Conservation (phyloP, 225 moss, liverwort and hornwort genomes). For the Rhytidiadelphus loreus region DNA sequence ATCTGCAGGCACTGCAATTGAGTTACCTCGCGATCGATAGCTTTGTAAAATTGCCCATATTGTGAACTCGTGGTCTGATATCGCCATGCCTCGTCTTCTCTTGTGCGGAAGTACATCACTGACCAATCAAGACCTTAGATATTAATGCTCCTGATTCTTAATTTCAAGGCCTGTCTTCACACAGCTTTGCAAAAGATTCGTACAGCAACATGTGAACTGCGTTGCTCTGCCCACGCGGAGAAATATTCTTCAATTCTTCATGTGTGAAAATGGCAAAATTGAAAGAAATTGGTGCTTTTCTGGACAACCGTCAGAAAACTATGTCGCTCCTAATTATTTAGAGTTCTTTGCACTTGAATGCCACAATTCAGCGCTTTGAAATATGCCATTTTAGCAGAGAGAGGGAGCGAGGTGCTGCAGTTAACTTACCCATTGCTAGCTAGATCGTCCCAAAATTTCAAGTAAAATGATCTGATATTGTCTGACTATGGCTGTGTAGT, state of each 20-base stretch:
- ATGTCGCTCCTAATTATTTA: no score
- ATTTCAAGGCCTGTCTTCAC: neutral
- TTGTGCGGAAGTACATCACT: slow-evolving; percentile 42
- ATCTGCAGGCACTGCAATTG: neutral
- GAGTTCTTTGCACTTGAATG: neutral
- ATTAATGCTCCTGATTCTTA: neutral
- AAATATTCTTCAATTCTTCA: neutral
- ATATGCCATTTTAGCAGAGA: no score
- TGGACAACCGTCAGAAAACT: neutral
- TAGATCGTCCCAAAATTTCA: neutral
- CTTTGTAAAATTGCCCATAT: slow-evolving; percentile 56
- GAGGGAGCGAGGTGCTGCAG: neutral
- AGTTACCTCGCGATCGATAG: slow-evolving; percentile 11
- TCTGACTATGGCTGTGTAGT: neutral
- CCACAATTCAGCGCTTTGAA: neutral
- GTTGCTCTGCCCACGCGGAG: neutral
- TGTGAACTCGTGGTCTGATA: slow-evolving; percentile 65
- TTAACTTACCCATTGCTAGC: neutral
- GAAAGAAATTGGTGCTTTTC: neutral
- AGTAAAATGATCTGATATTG: neutral
- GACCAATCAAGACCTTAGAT: neutral
- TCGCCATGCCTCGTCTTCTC: slow-evolving; percentile 45
- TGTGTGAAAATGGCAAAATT: neutral
- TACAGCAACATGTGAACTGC: neutral
- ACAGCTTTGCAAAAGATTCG: neutral